A percentile compares a stretch with the other conserved stretches of the same genome.
Evolutionary conservation across 108 stramenopile genomes (phyloP).

Genomic region (Asterionellopsis glacialis): DNA sequence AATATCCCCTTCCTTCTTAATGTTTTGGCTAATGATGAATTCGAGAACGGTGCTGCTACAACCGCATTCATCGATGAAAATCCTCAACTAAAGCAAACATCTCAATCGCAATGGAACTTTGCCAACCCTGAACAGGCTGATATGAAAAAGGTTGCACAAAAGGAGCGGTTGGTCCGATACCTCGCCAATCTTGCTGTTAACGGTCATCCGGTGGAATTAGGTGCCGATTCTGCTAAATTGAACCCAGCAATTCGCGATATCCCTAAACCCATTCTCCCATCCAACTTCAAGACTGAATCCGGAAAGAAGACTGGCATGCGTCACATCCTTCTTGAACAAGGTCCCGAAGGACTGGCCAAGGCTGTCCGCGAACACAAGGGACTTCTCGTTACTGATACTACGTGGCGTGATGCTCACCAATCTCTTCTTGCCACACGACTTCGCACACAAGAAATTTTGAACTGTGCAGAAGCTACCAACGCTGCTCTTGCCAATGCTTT

Average conservation of each 20-base stretch:
- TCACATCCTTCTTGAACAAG: constrained; percentile 59
- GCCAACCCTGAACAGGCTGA: constrained; percentile 59
- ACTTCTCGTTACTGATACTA: constrained; percentile 93
- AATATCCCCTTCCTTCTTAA: constrained; percentile 81
- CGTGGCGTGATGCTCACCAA: constrained; percentile 97
- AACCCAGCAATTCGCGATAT: constrained; percentile 74
- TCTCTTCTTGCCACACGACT: constrained; percentile 91
- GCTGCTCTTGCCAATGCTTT: constrained; percentile 70
- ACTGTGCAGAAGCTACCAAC: constrained; percentile 81
- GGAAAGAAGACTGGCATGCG: constrained; percentile 18
- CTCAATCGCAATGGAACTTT: constrained; percentile 55
- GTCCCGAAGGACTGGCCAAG: constrained; percentile 86
- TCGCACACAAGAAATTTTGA: constrained; percentile 81
- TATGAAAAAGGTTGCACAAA: constrained; percentile 49
- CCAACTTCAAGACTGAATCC: constrained; percentile 2
- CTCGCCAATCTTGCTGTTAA: constrained; percentile 87
- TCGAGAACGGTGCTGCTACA: constrained; percentile 71
- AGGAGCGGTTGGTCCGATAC: constrained; percentile 71
- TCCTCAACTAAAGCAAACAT: constrained; percentile 57
- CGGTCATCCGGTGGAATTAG: constrained; percentile 83
- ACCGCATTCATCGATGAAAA: constrained; percentile 88
- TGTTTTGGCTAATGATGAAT: constrained; percentile 83
- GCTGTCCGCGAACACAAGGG: constrained; percentile 83
- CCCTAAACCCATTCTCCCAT: constrained; percentile 80
- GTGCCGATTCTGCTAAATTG: constrained; percentile 69